A percentile compares a stretch with the other conserved stretches of the same genome.
These are phyloP conservation scores for Elaeis guineensis DNA, from an alignment of 176 grass and related monocot species.

Conservation along the genomic window DNA sequence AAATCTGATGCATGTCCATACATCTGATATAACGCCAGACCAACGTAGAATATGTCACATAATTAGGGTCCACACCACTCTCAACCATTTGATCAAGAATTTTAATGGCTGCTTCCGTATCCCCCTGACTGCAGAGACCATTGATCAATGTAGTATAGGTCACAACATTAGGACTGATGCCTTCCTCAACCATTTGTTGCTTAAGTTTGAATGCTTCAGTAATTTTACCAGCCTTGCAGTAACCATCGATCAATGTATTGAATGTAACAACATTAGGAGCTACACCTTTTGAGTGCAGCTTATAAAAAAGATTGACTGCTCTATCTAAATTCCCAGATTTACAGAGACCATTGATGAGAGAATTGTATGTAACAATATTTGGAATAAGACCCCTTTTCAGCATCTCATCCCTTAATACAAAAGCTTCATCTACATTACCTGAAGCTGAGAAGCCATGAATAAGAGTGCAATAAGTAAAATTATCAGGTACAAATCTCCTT, in stretches of 20 bases:
- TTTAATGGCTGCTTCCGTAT: slow-evolving; percentile 89
- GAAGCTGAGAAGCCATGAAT: slow-evolving; percentile 71
- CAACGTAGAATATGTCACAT: slow-evolving; percentile 77
- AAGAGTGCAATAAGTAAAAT: slow-evolving; percentile 76
- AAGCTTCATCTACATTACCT: slow-evolving; percentile 60
- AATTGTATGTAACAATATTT: slow-evolving; percentile 76
- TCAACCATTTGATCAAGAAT: slow-evolving; percentile 94
- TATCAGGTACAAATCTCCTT: slow-evolving; percentile 61
- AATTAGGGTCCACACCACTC: slow-evolving; percentile 75
- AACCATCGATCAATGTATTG: slow-evolving; percentile 76
- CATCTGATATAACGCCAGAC: slow-evolving; percentile 68
- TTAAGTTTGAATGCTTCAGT: slow-evolving; percentile 86
- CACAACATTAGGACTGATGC: slow-evolving; percentile 58
- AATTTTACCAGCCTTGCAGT: slow-evolving; percentile 61
- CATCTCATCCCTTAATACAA: slow-evolving; percentile 70
- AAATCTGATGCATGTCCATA: slow-evolving; percentile 63
- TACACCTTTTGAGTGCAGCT: slow-evolving; percentile 56
- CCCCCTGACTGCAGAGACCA: slow-evolving; percentile 74
- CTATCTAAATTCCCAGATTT: slow-evolving; percentile 59
- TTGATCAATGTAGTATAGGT: slow-evolving; percentile 92
- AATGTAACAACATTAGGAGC: slow-evolving; percentile 66
- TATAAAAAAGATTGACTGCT: slow-evolving; percentile 69
- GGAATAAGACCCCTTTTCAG: slow-evolving; percentile 41
- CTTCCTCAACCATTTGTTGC: slow-evolving; percentile 74
- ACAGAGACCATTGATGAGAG: slow-evolving; percentile 91